A percentile compares a stretch with the other conserved stretches of the same genome.
phyloP scores from a whole-genome alignment of 2,329 filamentous ascomycete genomes.

The Cryphonectria parasitica region DNA sequence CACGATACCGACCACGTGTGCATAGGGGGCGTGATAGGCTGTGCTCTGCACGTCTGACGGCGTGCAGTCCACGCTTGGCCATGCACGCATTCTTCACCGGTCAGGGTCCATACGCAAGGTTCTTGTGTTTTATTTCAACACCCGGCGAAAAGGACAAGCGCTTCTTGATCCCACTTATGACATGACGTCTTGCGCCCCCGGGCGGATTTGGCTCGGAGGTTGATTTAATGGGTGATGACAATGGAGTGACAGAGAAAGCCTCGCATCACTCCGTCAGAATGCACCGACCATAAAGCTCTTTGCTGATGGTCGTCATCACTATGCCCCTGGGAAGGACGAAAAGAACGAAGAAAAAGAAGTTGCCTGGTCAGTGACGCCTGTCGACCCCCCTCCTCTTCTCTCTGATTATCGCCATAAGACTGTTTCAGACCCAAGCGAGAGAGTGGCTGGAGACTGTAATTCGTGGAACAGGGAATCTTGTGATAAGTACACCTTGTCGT shows the following conservation, averaged over 20 bases:
- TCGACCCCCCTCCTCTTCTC: neutral
- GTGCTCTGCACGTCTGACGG: conserved; percentile 18
- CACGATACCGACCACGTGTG: conserved; percentile 6
- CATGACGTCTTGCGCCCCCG: conserved; percentile 6
- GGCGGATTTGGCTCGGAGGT: neutral
- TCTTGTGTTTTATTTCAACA: neutral
- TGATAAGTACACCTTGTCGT: conserved; percentile 3
- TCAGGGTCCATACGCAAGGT: neutral
- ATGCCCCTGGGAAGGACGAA: neutral
- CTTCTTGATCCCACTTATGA: neutral
- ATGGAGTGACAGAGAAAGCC: too few relatives aligned
- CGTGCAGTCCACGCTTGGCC: neutral
- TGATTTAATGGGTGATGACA: conserved; percentile 1
- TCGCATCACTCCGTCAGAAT: neutral
- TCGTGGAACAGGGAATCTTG: conserved; percentile 24
- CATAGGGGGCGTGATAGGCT: neutral
- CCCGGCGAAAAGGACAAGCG: neutral
- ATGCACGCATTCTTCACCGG: conserved; percentile 14
- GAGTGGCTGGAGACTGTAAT: conserved; percentile 18
- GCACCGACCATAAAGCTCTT: neutral
- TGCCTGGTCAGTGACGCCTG: neutral
- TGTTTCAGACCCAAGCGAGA: conserved; percentile 30
- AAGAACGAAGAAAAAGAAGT: neutral
- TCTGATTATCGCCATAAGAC: conserved; percentile 26
- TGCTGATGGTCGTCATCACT: conserved; percentile 20